Conservation (phyloP, 2,329 filamentous ascomycete genomes). For the Tolypocladium ovalisporum region DNA sequence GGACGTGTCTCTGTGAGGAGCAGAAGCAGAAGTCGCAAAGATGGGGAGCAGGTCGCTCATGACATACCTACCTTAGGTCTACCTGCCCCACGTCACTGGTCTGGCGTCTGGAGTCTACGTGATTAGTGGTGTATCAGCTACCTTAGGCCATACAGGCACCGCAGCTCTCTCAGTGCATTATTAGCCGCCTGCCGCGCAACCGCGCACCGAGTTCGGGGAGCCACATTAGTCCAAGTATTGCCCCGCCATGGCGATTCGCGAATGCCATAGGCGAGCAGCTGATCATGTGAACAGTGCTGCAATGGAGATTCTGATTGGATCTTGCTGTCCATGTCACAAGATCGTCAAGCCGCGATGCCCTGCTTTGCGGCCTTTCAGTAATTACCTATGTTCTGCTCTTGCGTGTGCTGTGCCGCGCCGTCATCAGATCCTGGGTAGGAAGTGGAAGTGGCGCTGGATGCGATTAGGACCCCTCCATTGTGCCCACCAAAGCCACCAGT, state of each 20-base stretch:
- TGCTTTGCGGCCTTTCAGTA: background rate
- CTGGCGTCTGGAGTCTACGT: background rate
- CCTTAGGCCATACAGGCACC: background rate
- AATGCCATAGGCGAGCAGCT: background rate
- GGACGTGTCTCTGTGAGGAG: background rate
- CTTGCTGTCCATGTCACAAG: background rate
- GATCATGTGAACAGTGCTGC: background rate
- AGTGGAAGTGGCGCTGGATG: background rate
- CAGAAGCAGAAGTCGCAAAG: background rate
- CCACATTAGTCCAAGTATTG: background rate
- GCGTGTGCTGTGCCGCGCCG: background rate
- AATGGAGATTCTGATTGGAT: background rate
- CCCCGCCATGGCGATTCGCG: slow-evolving; percentile 1
- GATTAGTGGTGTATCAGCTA: background rate
- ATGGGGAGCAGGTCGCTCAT: background rate
- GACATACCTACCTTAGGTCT: no score
- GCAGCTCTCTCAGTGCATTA: background rate
- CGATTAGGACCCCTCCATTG: background rate
- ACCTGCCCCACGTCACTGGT: slow-evolving; percentile 1
- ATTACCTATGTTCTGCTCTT: background rate
- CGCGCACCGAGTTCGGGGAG: slow-evolving; percentile 4
- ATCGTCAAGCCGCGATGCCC: background rate
- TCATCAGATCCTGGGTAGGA: background rate
- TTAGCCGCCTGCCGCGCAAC: slow-evolving; percentile 2
- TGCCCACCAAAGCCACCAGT: background rate